These are phyloP conservation scores for Scheffersomyces lignicola DNA, from an alignment of 1,139 yeast genomes.

Conservation along the genomic window DNA sequence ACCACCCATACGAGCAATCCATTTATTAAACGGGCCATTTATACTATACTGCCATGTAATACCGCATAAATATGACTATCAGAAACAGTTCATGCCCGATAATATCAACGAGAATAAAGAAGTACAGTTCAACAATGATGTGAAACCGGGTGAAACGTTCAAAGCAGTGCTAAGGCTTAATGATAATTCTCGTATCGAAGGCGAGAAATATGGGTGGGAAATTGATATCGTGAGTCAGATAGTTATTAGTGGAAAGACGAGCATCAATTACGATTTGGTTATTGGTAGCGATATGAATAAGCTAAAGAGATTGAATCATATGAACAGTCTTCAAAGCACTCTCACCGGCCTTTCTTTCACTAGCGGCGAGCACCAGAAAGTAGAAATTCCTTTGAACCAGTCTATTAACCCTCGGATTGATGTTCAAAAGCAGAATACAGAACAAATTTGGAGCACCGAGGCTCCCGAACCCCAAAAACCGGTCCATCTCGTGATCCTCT, in stretches of 20 bases:
- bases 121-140: slow-evolving; percentile 37
- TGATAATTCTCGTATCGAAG: slow-evolving; percentile 38
- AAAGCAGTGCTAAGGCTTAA: slow-evolving; percentile 47
- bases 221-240: slow-evolving; percentile 84
- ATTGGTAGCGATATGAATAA: slow-evolving; percentile 45
- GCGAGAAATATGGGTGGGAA: slow-evolving; percentile 60
- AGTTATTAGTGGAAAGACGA: slow-evolving; percentile 67
- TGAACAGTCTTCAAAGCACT: slow-evolving; percentile 20
- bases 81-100: slow-evolving; percentile 28
- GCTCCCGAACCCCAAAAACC: slow-evolving; percentile 43
- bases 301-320: slow-evolving; percentile 33
- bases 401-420: slow-evolving; percentile 21
- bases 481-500: slow-evolving; percentile 70
- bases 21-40: slow-evolving; percentile 59
- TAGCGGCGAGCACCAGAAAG: slow-evolving; percentile 4
- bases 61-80: slow-evolving; percentile 48
- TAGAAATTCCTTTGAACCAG: slow-evolving; percentile 11
- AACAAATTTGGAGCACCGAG: slow-evolving; percentile 69
- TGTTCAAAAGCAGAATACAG: slow-evolving; percentile 56
- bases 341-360: slow-evolving; percentile 17
- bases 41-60: slow-evolving; percentile 59
- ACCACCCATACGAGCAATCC: slow-evolving; percentile 53
- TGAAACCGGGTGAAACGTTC: slow-evolving; percentile 67
- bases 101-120: slow-evolving; percentile 25
- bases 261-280: slow-evolving; percentile 65